Base-by-base conservation (phyloP, 2,329 filamentous ascomycete species). In the Exophiala bonariae region DNA sequence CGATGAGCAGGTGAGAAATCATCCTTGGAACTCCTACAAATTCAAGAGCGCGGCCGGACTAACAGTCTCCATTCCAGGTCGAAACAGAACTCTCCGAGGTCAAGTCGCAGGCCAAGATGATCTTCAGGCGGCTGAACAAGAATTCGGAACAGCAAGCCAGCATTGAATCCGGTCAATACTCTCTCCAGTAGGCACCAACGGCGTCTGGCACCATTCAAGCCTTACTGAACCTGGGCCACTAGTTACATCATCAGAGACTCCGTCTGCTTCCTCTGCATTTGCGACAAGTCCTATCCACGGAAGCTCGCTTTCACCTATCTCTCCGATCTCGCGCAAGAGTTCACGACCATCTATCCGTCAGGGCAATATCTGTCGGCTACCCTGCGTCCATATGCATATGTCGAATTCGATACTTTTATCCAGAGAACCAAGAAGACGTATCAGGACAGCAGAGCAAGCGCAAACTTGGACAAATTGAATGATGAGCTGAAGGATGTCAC, bases 301-400 rank as follows among this genome's bases (percentile, higher is more conserved):
- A 97, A 99, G 73, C 87, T 99, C 39, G 92, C 95, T 64, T 96
- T 99, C 72, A 96, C 92, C 52, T 99, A 97, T 79, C 89, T 99
- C 52, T 83, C 89, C 61, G 93, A 99, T 75, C 81, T 99, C 44
- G 81, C 87, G 49, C 81, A 82, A 68, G 93, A 99, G 75, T 99
- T 99, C 77, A 84, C 84, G 55, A 91, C 83, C 57, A 90, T 86
- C 47, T 95, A 99, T 77, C 80, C 84, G 38, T 66, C 80, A 14
- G 66, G 77, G 46, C 86, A 93, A 71, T 85, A 95, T 59, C 82
- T 86, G 63, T 82, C 80, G 33, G 82, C 88, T 0, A 75, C 77
- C 26, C 81, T 95, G 57, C 87, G 92, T 18, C 92, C 93, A 4
- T 99, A 97, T 72, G 91, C 90, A 50, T 97, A 95, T 66, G 91